Conservation (phyloP, 139 green algal genomes). For the Chlamydomonas incerta region DNA sequence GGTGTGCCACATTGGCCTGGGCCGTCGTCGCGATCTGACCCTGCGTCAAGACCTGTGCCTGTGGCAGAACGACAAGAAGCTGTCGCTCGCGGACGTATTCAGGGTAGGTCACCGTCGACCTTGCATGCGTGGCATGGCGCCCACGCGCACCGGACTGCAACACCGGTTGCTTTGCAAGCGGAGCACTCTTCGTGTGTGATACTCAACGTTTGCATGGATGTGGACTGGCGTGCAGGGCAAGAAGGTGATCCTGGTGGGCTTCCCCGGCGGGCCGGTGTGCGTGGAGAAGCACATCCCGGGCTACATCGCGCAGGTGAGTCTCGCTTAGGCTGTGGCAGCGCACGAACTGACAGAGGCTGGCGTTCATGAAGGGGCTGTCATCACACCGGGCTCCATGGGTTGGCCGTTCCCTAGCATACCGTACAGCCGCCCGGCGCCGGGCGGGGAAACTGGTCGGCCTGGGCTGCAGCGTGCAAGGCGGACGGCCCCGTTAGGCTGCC, state of each 20-base stretch:
- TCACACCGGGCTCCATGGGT: too few species aligned
- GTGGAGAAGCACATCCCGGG: slow-evolving; percentile 70
- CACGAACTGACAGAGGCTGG: too few species aligned
- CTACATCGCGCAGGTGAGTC: slow-evolving; percentile 62
- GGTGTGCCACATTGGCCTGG: slow-evolving; percentile 73
- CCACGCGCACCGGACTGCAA: background rate
- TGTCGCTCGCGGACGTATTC: slow-evolving; percentile 61
- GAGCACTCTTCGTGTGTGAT: too few species aligned
- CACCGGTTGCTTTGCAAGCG: background rate
- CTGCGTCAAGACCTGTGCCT: slow-evolving; percentile 70
- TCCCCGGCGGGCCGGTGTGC: slow-evolving; percentile 70
- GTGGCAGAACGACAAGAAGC: slow-evolving; percentile 41
- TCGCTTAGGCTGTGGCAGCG: too few species aligned
- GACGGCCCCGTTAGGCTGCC: too few species aligned
- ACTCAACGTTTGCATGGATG: background rate
- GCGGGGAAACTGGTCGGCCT: too few species aligned
- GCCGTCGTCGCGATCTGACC: slow-evolving; percentile 68
- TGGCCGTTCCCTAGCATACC: too few species aligned
- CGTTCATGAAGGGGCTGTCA: too few species aligned
- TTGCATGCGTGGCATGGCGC: background rate
- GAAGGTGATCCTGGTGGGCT: slow-evolving; percentile 70
- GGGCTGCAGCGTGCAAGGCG: too few species aligned
- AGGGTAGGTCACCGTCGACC: slow-evolving; percentile 40
- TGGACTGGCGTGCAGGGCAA: slow-evolving; percentile 44
- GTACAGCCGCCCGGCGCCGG: too few species aligned